Percentiles rank a stretch among this genome's conserved stretches.
Evolutionary conservation across 306 rosid genomes (phyloP).

Genomic region (Luffa acutangula): DNA sequence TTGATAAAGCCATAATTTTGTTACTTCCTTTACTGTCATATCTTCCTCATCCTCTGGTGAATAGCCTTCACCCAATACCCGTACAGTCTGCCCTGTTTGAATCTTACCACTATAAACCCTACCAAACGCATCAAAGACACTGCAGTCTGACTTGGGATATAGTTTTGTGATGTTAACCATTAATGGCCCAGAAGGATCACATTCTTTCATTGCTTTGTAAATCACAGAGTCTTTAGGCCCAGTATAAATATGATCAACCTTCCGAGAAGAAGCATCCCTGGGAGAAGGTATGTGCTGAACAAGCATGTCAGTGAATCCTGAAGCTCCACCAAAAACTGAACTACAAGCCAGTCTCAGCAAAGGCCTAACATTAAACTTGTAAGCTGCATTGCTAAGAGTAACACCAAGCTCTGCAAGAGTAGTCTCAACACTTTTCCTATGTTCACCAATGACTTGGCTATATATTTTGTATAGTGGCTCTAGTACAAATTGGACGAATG

Average conservation of each 20-base stretch:
- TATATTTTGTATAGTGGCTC: slow-evolving; percentile 91
- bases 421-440: slow-evolving; percentile 94
- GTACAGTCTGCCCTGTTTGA: slow-evolving; percentile 88
- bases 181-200: slow-evolving; percentile 78
- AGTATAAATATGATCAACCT: slow-evolving; percentile 78
- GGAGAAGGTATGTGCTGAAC: slow-evolving; percentile 95
- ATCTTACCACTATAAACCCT: slow-evolving; percentile 91
- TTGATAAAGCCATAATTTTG: slow-evolving; percentile 92
- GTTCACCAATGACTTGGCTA: slow-evolving; percentile 97
- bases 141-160: slow-evolving; percentile 96
- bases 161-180: slow-evolving; percentile 90
- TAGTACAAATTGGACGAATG: slow-evolving; percentile 88
- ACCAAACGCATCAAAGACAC: slow-evolving; percentile 97
- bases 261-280: slow-evolving; percentile 63
- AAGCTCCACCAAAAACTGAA: slow-evolving; percentile 81
- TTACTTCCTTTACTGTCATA: slow-evolving; percentile 92
- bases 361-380: slow-evolving; percentile 88
- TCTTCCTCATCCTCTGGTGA: slow-evolving; percentile 98
- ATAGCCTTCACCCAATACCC: slow-evolving; percentile 96
- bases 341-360: slow-evolving; percentile 93
- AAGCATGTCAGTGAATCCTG: slow-evolving; percentile 94
- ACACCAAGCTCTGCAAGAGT: slow-evolving; percentile 95
- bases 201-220: slow-evolving; percentile 74
- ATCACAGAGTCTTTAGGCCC: slow-evolving; percentile 83
- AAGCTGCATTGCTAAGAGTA: slow-evolving; percentile 84